Base-by-base conservation (phyloP, 2,329 filamentous ascomycete species). In the Scolecobasidium constrictum region DNA sequence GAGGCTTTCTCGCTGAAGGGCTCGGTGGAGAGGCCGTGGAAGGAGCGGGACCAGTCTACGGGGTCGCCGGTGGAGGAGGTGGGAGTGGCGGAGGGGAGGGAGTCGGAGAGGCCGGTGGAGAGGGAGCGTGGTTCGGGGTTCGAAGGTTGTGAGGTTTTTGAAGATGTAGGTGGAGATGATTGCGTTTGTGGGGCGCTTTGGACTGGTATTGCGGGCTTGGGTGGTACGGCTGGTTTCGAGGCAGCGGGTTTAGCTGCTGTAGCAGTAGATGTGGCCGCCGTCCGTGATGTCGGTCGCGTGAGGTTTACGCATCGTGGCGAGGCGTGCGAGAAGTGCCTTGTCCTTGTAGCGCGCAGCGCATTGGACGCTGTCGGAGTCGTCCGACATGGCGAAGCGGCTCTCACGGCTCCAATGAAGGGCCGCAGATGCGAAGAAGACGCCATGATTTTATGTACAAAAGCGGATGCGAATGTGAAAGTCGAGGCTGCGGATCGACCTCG, bases 11-110 rank as follows among this genome's bases (percentile, higher is more conserved):
- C 66, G 3, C 78, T 68, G 61, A 94, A 94, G 0, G 86, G 73
- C 23, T 69, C 68, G 0, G 73, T 71, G 26, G 80, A 82, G 15
- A 94, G 75, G 11, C 86, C 85, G 60, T 90, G 79, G 68, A 81
- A 94, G 12, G 85, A 93, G 38, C 74, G 78, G 16, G 81, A 77
- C 88, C 88, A 94, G 71, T 94, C 82, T 42, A 83, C 75, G 36
- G 75, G 72, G 35, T 65, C 62, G 26, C 65, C 63, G 40, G 63
- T 57, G 16, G 71, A 56, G 28, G 66, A 56, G 3, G 68, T 48
- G 4, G 71, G 67, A 5, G 71, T 66, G 44, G 73, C 69, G 46
- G 67, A 64, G 22, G 42, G 43, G 40, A 16, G 16, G 17, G 15
- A 19, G 50, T 35, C 38, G 46, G 48, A 35, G 56, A 44, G 40